Percentiles rank a stretch among this genome's conserved stretches.
Evolutionary conservation across 2,329 filamentous ascomycete species (phyloP).

Genomic region (Apiospora saccharicola): DNA sequence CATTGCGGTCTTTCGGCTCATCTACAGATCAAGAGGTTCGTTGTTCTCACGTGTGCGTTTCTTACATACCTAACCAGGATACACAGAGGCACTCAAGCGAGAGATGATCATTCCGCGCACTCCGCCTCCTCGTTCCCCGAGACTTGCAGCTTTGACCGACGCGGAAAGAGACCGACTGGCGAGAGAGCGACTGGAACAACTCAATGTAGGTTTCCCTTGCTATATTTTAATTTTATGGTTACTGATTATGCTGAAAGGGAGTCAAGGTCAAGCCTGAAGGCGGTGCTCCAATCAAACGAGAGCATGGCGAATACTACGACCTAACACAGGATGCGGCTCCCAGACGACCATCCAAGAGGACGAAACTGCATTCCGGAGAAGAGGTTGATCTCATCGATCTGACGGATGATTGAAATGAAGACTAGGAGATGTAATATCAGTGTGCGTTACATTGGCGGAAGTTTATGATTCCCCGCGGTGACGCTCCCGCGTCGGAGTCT

Average conservation of each 20-base stretch:
- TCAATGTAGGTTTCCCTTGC: conserved; percentile 33
- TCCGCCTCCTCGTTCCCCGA: conserved; percentile 33
- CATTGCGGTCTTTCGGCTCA: conserved; percentile 41
- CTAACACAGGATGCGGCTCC: conserved; percentile 34
- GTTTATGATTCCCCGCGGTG: conserved; percentile 1
- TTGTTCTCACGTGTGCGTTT: neutral
- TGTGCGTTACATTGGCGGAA: neutral
- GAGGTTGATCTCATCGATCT: conserved; percentile 35
- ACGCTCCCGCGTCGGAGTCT: conserved; percentile 9
- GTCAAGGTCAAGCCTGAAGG: conserved; percentile 31
- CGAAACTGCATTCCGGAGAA: conserved; percentile 27
- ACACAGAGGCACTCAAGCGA: conserved; percentile 41
- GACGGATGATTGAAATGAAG: conserved; percentile 32
- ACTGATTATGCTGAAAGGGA: neutral
- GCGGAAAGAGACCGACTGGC: conserved; percentile 41
- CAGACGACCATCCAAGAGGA: conserved; percentile 29
- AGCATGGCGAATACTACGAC: conserved; percentile 37
- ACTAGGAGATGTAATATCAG: neutral
- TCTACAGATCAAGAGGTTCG: conserved; percentile 44
- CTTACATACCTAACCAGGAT: neutral
- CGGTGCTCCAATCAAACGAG: conserved; percentile 37
- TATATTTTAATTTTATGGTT: neutral
- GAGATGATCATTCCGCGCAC: conserved; percentile 42
- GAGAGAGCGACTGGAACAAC: conserved; percentile 38
- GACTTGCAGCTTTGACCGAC: conserved; percentile 33